Evolutionary conservation across 768 basidiomycete species (phyloP), one percentile per base, ranked within the genome.

Genomic region (Steccherinum ochraceum): DNA sequence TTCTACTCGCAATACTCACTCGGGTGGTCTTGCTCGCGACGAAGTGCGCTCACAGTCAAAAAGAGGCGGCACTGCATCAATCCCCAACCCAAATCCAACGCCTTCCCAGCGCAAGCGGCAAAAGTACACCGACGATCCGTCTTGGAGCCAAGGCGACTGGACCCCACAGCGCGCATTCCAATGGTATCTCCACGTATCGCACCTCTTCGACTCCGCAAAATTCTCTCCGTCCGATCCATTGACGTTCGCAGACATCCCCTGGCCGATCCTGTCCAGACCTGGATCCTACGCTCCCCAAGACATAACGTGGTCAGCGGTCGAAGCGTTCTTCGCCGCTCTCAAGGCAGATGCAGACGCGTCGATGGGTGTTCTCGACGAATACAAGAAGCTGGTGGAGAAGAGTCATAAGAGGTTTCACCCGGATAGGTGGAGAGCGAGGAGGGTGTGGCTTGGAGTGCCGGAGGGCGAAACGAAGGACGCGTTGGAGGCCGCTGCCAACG

Each of bases 321-420:
- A 87, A 60, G 69, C 68, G 19, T 92, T 92, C 65, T 91, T 90
- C 59, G 30, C 30, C 16, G 16, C 30, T 7, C 30, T 35, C 16
- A 35, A 35, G 30, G 30, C 30, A 16, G 30, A 35, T 7, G 16
- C 30, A 16, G n/a, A n/a, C n/a, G n/a, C n/a, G n/a, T n/a, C n/a
- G n/a, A 64, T 64, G 13, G 70, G 71, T 4, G 74, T 83, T 21
- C 49, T 65, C n/a, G 78, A 83, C 61, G 84, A 86, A 45, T 89
- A 79, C 67, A 80, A 76, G 59, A 63, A 62, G 2, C 75, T 90
- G 49, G 74, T 91, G 2, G 79, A 86, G 67, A 81, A 80, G 59
- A 84, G 83, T 57, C 78, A 89, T 58, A 74, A 79, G 39, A 57
- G 87, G 47, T 92, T 89, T 63, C 90, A 90, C 57, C 86, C 88